These are phyloP conservation scores for Tolypocladium amazonense DNA, from an alignment of 2,329 filamentous ascomycete genomes.

Conservation along the genomic window DNA sequence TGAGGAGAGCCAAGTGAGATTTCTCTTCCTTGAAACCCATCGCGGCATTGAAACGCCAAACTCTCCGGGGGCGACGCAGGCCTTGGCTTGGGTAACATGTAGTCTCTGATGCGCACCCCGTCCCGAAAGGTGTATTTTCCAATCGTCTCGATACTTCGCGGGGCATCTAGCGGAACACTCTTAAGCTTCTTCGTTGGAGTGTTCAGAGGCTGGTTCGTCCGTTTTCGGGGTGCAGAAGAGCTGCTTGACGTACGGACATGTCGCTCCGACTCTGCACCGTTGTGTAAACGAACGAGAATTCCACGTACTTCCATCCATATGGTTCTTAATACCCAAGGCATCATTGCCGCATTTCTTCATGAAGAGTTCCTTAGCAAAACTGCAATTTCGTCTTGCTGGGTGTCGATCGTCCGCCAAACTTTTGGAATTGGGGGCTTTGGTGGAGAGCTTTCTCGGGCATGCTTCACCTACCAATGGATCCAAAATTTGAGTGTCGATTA, in stretches of 20 bases:
- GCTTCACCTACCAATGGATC: not conserved
- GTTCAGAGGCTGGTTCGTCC: not conserved
- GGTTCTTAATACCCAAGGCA: accelerated
- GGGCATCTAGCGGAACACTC: conserved; percentile 15
- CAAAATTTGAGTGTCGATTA: conserved; percentile 8
- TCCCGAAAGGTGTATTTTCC: conserved; percentile 16
- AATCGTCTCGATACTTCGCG: conserved; percentile 12
- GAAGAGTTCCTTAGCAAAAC: not conserved
- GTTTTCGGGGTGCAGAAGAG: not conserved
- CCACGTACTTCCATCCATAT: not conserved
- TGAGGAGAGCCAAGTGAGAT: conserved; percentile 5
- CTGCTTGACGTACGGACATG: not conserved
- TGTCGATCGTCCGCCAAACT: not conserved
- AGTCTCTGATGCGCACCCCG: conserved; percentile 19
- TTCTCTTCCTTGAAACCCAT: conserved; percentile 18
- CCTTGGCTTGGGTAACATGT: conserved; percentile 9
- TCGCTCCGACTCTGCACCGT: not conserved
- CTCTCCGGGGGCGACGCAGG: conserved; percentile 1
- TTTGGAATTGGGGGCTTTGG: not conserved
- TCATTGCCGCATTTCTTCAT: not conserved
- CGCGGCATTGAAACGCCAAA: conserved; percentile 16
- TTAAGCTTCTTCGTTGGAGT: conserved; percentile 6
- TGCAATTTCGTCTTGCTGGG: not conserved
- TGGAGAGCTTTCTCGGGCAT: too few relatives aligned
- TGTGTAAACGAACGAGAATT: not conserved